Conservation (phyloP, 371 early-diverging fungal genomes). For the Apophysomyces variabilis region DNA sequence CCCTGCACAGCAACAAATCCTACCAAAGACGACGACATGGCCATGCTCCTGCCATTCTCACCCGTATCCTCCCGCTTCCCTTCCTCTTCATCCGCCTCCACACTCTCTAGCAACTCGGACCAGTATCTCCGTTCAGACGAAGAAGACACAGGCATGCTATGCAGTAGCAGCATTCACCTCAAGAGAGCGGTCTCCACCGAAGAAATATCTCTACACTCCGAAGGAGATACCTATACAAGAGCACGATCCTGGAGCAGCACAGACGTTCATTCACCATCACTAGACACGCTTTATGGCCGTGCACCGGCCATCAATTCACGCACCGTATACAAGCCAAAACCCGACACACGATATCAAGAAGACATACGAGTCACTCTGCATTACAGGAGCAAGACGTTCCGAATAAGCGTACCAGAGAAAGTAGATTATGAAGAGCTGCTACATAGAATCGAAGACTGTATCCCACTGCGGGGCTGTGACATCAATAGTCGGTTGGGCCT, state of each 20-base stretch:
- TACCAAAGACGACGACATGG: slow-evolving; percentile 1
- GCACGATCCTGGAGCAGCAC: slow-evolving; percentile 5
- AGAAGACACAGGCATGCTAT: background rate
- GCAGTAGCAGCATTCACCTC: background rate
- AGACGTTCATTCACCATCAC: background rate
- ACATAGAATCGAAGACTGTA: background rate
- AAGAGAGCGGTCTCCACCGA: background rate
- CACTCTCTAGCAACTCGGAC: slow-evolving; percentile 3
- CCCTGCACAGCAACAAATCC: background rate
- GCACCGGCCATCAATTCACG: slow-evolving; percentile 6
- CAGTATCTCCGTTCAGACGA: slow-evolving; percentile 2
- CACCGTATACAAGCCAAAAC: slow-evolving; percentile 1
- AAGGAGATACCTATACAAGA: slow-evolving; percentile 1
- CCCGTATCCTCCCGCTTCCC: slow-evolving; percentile 10
- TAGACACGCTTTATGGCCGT: background rate
- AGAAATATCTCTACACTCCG: background rate
- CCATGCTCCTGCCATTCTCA: background rate
- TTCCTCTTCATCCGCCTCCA: slow-evolving; percentile 4
- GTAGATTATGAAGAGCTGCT: background rate
- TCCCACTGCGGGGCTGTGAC: background rate
- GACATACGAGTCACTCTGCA: background rate
- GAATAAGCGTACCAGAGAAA: background rate
- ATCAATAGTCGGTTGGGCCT: slow-evolving; percentile 53
- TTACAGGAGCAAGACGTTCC: slow-evolving; percentile 1
- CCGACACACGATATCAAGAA: background rate